phyloP scores from a whole-genome alignment of 2,329 filamentous ascomycete genomes.

The Alternaria dauci region DNA sequence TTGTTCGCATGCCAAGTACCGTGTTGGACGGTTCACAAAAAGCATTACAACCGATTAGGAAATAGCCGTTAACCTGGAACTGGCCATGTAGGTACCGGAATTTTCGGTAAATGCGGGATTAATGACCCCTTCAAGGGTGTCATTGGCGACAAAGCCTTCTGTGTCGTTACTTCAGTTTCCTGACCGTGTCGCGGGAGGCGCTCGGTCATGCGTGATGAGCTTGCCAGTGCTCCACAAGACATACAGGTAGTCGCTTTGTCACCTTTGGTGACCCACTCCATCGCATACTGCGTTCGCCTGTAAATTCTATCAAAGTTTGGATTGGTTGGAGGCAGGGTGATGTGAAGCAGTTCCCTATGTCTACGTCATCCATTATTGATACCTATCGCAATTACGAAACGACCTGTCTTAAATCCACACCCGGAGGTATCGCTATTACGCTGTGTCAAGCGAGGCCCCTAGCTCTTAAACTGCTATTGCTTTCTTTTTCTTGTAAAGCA shows the following conservation, averaged over 20 bases:
- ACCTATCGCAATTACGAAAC: background rate
- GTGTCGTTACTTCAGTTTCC: background rate
- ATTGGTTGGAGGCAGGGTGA: background rate
- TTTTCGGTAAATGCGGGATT: background rate
- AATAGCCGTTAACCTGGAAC: background rate
- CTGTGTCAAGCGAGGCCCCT: background rate
- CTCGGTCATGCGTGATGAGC: background rate
- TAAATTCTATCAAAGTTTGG: background rate
- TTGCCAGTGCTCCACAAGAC: background rate
- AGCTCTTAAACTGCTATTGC: background rate
- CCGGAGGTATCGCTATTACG: background rate
- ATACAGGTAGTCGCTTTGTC: constrained; percentile 1
- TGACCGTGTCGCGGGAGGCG: background rate
- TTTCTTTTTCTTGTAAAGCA: background rate
- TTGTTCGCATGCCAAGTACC: constrained; percentile 6
- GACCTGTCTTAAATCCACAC: background rate
- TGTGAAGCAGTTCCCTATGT: background rate
- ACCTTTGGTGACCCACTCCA: no score
- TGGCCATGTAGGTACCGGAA: background rate
- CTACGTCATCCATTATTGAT: background rate
- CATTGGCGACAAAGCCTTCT: background rate
- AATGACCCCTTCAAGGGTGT: background rate
- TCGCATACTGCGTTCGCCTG: background rate
- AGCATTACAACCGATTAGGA: background rate
- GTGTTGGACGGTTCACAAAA: constrained; percentile 9